Percentiles rank a stretch among this genome's conserved stretches.
Conservation (phyloP, 73 alveolate genomes). For the Uronychia setigera region DNA sequence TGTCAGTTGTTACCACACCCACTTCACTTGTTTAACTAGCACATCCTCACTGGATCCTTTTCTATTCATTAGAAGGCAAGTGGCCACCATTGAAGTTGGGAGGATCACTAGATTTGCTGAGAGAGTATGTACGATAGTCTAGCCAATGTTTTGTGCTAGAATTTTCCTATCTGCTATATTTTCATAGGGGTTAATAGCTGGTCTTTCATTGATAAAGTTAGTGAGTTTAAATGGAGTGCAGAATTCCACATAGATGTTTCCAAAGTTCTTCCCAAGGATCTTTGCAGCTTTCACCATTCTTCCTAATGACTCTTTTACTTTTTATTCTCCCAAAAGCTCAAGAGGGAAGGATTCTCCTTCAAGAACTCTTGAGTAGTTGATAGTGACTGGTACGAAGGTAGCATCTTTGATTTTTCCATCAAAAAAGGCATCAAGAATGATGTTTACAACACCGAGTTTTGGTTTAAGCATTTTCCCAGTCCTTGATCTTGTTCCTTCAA, state of each 20-base stretch:
- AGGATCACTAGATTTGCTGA: slow-evolving; percentile 50
- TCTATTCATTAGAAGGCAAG: slow-evolving; percentile 76
- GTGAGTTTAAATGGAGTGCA: background rate
- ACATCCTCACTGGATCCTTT: slow-evolving; percentile 81
- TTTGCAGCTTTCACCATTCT: slow-evolving; percentile 72
- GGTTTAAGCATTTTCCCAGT: slow-evolving; percentile 89
- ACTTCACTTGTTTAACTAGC: slow-evolving; percentile 66
- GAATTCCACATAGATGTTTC: slow-evolving; percentile 63
- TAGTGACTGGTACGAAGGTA: slow-evolving; percentile 82
- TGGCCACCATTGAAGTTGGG: slow-evolving; percentile 89
- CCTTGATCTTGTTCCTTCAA: slow-evolving; percentile 91
- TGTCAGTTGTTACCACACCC: slow-evolving; percentile 70
- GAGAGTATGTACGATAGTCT: slow-evolving; percentile 36
- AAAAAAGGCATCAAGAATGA: slow-evolving; percentile 72
- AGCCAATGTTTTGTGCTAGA: slow-evolving; percentile 51
- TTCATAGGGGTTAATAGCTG: background rate
- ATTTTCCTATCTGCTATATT: slow-evolving; percentile 19
- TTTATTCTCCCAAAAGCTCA: slow-evolving; percentile 92
- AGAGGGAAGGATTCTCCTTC: slow-evolving; percentile 92
- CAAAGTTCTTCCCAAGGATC: slow-evolving; percentile 66
- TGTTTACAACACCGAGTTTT: slow-evolving; percentile 67
- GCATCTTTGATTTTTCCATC: slow-evolving; percentile 71
- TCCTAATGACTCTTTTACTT: slow-evolving; percentile 70
- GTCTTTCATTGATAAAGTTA: background rate
- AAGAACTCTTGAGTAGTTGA: slow-evolving; percentile 86